Conservation (phyloP, 352 stramenopile genomes). For the Phytophthora lateralis region DNA sequence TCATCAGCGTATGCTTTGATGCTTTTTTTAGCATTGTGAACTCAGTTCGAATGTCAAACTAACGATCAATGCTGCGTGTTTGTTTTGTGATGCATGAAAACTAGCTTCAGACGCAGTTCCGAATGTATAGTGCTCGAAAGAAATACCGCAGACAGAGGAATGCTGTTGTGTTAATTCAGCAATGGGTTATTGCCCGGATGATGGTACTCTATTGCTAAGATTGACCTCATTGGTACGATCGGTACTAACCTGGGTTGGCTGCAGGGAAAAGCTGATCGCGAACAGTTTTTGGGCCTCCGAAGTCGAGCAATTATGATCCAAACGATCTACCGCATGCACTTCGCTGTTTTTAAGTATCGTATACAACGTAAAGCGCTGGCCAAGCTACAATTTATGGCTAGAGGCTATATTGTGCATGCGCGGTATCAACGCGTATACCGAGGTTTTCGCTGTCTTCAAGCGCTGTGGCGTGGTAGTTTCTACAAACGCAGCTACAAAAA, state of each 20-base stretch:
- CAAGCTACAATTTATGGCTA: conserved; percentile 54
- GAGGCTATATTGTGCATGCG: conserved; percentile 50
- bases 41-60: neutral
- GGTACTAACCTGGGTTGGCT: conserved; percentile 5
- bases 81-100: conserved; percentile 1
- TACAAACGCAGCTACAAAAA: conserved; percentile 68
- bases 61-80: neutral
- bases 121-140: conserved; percentile 70
- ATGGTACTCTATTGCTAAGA: conserved; percentile 37
- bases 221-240: neutral
- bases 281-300: conserved; percentile 36
- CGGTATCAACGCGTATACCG: conserved; percentile 52
- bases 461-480: conserved; percentile 67
- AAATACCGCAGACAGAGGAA: conserved; percentile 41
- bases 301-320: conserved; percentile 52
- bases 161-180: conserved; percentile 59
- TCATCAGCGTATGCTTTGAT: conserved; percentile 56
- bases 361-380: conserved; percentile 32
- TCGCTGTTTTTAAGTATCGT: conserved; percentile 32
- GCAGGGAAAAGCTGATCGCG: conserved; percentile 39
- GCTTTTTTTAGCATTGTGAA: neutral
- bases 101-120: conserved; percentile 76
- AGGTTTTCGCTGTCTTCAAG: conserved; percentile 65
- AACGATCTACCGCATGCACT: conserved; percentile 42
- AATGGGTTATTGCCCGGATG: conserved; percentile 52